Conservation (phyloP, 306 rosid species). For the Crotalaria pallida region DNA sequence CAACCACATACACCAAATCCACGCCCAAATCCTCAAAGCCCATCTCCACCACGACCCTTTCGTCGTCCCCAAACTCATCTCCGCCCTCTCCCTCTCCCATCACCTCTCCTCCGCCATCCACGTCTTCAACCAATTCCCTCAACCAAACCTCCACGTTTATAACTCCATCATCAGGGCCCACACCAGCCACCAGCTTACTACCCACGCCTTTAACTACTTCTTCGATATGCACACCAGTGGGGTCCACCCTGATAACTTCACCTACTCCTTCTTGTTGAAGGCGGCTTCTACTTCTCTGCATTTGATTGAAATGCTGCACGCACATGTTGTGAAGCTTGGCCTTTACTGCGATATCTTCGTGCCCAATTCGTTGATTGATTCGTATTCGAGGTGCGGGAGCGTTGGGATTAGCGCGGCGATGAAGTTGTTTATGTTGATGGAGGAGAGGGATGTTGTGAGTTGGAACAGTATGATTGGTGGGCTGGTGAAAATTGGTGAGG, state of each 20-base stretch:
- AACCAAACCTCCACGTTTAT: conserved; percentile 58
- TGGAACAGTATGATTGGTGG: conserved; percentile 76
- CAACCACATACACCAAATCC: conserved; percentile 53
- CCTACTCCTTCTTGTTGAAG: conserved; percentile 54
- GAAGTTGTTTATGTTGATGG: conserved; percentile 50
- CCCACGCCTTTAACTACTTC: conserved; percentile 40
- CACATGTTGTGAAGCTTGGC: conserved; percentile 61
- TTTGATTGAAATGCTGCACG: conserved; percentile 50
- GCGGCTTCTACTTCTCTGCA: conserved; percentile 41
- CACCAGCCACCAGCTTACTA: conserved; percentile 42
- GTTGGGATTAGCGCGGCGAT: conserved; percentile 41
- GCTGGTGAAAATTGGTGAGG: conserved; percentile 38
- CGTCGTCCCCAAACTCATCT: conserved; percentile 59
- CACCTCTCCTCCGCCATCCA: conserved; percentile 50
- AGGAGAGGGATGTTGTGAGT: conserved; percentile 49
- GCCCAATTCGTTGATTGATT: conserved; percentile 60
- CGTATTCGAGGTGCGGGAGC: conserved; percentile 57
- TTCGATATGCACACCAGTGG: conserved; percentile 46
- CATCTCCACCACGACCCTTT: conserved; percentile 56
- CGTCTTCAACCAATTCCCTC: conserved; percentile 55
- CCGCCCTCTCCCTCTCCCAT: conserved; percentile 65
- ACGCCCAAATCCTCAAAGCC: conserved; percentile 68
- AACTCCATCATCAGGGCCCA: conserved; percentile 73
- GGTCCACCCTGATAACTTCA: conserved; percentile 53
- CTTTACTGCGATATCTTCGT: conserved; percentile 53